Evolutionary conservation across 768 basidiomycete genomes (phyloP), one percentile per base, ranked within the genome.

Genomic region (Coprinellus aureogranulatus): DNA sequence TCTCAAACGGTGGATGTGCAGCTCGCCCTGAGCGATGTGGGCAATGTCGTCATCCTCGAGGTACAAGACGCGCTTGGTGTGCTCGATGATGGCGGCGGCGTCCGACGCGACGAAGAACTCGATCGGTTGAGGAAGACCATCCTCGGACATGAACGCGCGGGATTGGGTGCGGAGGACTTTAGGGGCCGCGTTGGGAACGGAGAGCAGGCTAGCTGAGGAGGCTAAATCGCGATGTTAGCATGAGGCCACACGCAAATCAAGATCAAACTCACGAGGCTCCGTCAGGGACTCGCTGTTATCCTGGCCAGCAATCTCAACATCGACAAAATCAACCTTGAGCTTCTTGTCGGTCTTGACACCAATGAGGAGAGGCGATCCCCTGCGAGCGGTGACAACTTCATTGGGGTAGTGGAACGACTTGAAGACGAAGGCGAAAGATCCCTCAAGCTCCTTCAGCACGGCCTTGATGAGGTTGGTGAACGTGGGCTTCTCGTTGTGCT

Each of bases 271-370:
- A 81, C 78, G 67, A 59, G 71, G 61, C 25, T 80, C 77, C 47
- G 71, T 65, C 58, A 73, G 70, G 3, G 64, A 73, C 54, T 75
- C 75, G 40, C 70, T 76, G 65, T 64, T 77, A 61, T 91, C 89
- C 44, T 89, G 83, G 40, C 87, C 87, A 31, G 90, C 86, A 65
- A 98, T 86, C 72, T 98, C 95, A 56, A 99, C 97, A 74, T 98
- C 97, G 47, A 99, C 96, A 65, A 99, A 98, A 77, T 99, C 97
- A 39, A 98, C 96, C 81, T 99, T 99, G 67, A 99, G 84, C 75
- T 98, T 98, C 83, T 97, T 95, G 71, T 99, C 96, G 18, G 97
- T 98, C 87, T 98, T 98, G 69, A 99, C 96, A 77, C 97, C 97
- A 67, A 99, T 86, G 57, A 98, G 76, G 28, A 99, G 85, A 27